Evolutionary conservation across 2,329 filamentous ascomycete species (phyloP), one percentile per base, ranked within the genome.

Genomic region (Cytospora schulzeri): DNA sequence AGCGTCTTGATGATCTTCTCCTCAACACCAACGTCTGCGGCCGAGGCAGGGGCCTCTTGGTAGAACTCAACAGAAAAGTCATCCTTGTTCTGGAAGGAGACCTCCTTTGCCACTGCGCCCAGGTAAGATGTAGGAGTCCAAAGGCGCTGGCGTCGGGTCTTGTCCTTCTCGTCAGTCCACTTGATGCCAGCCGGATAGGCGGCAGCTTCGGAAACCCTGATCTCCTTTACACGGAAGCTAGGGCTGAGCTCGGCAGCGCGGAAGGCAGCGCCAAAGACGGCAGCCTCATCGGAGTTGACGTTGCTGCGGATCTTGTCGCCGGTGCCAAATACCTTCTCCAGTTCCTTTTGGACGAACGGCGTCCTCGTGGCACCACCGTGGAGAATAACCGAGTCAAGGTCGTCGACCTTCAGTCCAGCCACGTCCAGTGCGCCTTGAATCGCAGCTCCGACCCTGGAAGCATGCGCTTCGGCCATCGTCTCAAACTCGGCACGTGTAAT

Each of bases 171-270:
- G 66, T 80, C 81, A 45, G 81, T 86, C 86, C 92, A 97, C 75
- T 89, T 91, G 71, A 97, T 85, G 63, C 88, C 88, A 31, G 90
- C 85, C 2, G 88, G 81, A 74, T 95, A 97, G 52, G 83, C 83
- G 51, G 91, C 85, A 26, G 85, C 87, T 71, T 99, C 95, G n/a
- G 82, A 84, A 59, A 91, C 87, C 65, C 91, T 85, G 69, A 99
- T 99, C 74, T 98, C 95, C 83, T 98, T 99, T 74, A 99, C 95
- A 67, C 93, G 90, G 87, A 99, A 99, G 75, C 91, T 94, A 50
- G 94, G 93, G 78, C 92, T 97, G 65, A 99, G 84, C 70, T 92
- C 88, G 60, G 95, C 95, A 58, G 92, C 95, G 74, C 93, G 92
- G 83, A 99, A 98, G 31, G 91, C 93, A 62, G 95, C 94, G 71